Evolutionary conservation across 2,329 filamentous ascomycete genomes (phyloP).

Genomic region (Cercospora sojina): DNA sequence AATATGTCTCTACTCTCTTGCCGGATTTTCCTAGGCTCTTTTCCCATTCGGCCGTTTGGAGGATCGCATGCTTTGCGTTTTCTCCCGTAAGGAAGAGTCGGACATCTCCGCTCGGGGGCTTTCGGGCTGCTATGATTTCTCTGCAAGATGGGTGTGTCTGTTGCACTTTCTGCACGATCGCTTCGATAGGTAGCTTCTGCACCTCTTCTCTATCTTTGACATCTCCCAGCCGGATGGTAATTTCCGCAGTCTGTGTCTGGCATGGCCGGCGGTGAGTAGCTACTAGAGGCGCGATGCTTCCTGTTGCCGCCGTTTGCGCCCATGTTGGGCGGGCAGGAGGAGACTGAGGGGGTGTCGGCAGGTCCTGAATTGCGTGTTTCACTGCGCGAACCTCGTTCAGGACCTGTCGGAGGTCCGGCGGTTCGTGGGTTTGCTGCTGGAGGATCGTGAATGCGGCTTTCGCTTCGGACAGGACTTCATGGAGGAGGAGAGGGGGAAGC

Average conservation of each 20-base stretch:
- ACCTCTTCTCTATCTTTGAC: neutral
- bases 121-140: neutral
- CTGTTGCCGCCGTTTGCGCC: neutral
- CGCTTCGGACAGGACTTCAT: neutral
- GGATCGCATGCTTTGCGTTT: neutral
- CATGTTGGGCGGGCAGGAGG: neutral
- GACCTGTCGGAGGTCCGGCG: neutral
- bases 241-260: neutral
- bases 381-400: neutral
- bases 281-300: neutral
- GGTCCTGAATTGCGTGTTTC: neutral
- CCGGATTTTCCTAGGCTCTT: too few relatives aligned
- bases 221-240: neutral
- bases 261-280: neutral
- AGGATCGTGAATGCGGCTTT: neutral
- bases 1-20: neutral
- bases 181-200: neutral
- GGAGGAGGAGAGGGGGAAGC: neutral
- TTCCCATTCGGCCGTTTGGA: too few relatives aligned
- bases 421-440: neutral
- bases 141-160: neutral
- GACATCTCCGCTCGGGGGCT: neutral
- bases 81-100: neutral
- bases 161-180: neutral
- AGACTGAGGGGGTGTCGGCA: neutral